Percentiles rank a stretch among this genome's conserved stretches.
Evolutionary conservation across 305 asterid species (phyloP).

Genomic region (Fraxinus platypoda): DNA sequence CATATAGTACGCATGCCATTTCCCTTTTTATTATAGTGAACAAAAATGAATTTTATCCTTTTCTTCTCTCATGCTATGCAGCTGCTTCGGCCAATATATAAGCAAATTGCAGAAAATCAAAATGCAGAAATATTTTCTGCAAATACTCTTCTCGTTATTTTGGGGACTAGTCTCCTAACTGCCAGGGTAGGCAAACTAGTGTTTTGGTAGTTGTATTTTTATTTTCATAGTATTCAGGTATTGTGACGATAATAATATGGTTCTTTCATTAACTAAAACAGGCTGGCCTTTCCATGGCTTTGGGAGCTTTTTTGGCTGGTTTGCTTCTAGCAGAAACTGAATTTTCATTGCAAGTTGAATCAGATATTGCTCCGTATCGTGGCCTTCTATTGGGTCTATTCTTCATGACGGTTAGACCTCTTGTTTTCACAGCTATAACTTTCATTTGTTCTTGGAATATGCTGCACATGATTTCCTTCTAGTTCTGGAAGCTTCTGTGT

Average conservation of each 20-base stretch:
- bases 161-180: slow-evolving; percentile 95
- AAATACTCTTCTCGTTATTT: slow-evolving; percentile 88
- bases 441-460: slow-evolving; percentile 11
- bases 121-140: slow-evolving; percentile 99
- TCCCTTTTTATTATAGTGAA: slow-evolving; percentile 4
- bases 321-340: slow-evolving; percentile 99
- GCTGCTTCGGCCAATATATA: slow-evolving; percentile 97
- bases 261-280: slow-evolving; percentile 35
- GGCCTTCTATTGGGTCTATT: slow-evolving; percentile 98
- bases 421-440: slow-evolving; percentile 9
- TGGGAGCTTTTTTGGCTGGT: slow-evolving; percentile 99
- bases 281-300: slow-evolving; percentile 99
- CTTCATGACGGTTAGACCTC: slow-evolving; percentile 87
- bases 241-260: slow-evolving; percentile 11
- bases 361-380: slow-evolving; percentile 99
- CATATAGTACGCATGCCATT: slow-evolving; percentile 12
- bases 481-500: neutral
- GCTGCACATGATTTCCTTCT: neutral
- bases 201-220: slow-evolving; percentile 17
- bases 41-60: slow-evolving; percentile 15
- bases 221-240: slow-evolving; percentile 14
- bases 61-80: slow-evolving; percentile 47
- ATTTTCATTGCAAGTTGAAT: slow-evolving; percentile 96
- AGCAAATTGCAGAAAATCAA: slow-evolving; percentile 95
- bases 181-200: slow-evolving; percentile 71